Evolutionary conservation across 148 eudicot genomes (phyloP), one percentile per base, ranked within the genome.

Genomic region (Euryodendron excelsum): DNA sequence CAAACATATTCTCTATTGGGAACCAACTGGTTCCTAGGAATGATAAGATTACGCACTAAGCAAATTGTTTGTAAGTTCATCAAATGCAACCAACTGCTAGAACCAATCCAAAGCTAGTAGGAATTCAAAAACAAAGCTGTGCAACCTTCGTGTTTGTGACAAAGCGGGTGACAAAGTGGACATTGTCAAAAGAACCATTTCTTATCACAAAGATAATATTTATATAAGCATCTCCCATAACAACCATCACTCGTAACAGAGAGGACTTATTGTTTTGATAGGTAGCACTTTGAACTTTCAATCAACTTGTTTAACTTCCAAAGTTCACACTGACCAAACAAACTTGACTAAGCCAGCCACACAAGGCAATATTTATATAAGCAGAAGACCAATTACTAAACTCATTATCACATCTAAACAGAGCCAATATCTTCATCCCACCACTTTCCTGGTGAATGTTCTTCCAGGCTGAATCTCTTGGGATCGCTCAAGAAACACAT

Each of bases 401-500:
- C 68, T 4, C 58, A 18, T 28, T 47, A n/a, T 5, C n/a, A 3
- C 28, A 36, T 67, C 56, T 13, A n/a, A 3, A 4, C 25, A 48
- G 34, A 30, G 12, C 60, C 12, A 41, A 4, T 31, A 25, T 21
- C 44, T n/a, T 91, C 85, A 94, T 76, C 97, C 90, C 5, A 88
- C 94, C 64, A 90, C 97, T 81, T 92, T 94, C 76, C 97, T 83
- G 20, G 83, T 72, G 55, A 85, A 82, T 36, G 83, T 75, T 83
- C 93, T 85, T 36, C 86, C 81, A 67, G 89, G 81, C 47, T 84
- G 90, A 66, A 85, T 77, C 72, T 89, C 89, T 77, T 84, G 88
- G 31, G 94, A 75, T 45, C 87, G 86, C 64, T 88, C 91, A 75
- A 73, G 79, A 73, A 82, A 84, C 84, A 84, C 70, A 65, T 86